Evolutionary conservation across 2,329 filamentous ascomycete genomes (phyloP).

Genomic region (Didymella lethalis): DNA sequence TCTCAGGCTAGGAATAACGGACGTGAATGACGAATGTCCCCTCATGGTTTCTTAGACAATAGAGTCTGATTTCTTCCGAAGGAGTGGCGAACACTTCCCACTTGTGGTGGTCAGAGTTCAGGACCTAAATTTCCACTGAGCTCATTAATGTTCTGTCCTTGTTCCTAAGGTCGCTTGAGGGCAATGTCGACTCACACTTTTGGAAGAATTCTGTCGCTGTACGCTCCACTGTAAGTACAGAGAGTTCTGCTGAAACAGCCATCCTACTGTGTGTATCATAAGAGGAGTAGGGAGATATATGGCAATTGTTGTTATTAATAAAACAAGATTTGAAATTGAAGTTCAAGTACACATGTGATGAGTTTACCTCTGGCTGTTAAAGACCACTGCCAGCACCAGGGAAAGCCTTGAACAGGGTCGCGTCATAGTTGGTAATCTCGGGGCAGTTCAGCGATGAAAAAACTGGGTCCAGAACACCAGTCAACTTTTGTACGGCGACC

Average conservation of each 20-base stretch:
- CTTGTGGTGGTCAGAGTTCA: too few relatives aligned
- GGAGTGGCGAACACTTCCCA: too few relatives aligned
- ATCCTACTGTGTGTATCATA: neutral
- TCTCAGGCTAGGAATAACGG: too few relatives aligned
- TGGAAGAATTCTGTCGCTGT: too few relatives aligned
- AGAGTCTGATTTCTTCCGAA: too few relatives aligned
- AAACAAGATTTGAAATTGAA: neutral
- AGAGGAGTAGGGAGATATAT: neutral
- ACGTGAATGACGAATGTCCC: too few relatives aligned
- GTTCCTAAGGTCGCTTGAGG: too few relatives aligned
- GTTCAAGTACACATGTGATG: neutral
- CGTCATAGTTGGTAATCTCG: conserved; percentile 12
- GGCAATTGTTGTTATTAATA: neutral
- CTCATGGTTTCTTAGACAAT: too few relatives aligned
- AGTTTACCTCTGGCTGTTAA: neutral
- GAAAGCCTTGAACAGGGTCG: conserved; percentile 16
- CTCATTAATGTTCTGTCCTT: neutral
- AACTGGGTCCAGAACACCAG: conserved; percentile 38
- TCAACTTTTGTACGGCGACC: conserved; percentile 46
- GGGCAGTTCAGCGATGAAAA: conserved; percentile 21
- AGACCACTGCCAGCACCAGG: conserved; percentile 19
- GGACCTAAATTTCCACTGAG: neutral
- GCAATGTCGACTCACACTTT: too few relatives aligned
- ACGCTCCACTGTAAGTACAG: too few relatives aligned
- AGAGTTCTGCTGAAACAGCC: neutral